phyloP scores from a whole-genome alignment of 2,329 filamentous ascomycete species.

The Scorias spongiosa region DNA sequence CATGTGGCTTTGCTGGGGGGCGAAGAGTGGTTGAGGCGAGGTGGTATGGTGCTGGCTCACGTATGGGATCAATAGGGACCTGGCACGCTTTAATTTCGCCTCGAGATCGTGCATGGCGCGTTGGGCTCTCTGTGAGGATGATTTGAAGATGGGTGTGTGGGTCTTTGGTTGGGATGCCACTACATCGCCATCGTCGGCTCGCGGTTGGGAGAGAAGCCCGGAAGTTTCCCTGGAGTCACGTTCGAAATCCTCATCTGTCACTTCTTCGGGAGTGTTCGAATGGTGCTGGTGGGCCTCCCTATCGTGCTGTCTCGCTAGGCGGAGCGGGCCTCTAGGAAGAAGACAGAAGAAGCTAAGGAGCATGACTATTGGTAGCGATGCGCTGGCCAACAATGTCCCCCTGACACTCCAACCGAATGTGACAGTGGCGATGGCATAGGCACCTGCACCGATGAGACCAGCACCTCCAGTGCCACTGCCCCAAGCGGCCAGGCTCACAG shows the following conservation, averaged over 20 bases:
- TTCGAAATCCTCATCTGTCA: constrained; percentile 10
- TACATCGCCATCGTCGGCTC: constrained; percentile 10
- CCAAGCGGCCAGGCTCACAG: constrained; percentile 77
- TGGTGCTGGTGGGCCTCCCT: not conserved
- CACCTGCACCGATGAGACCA: constrained; percentile 69
- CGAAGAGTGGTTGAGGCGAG: too few species aligned
- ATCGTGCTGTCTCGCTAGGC: constrained; percentile 19
- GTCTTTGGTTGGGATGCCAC: constrained; percentile 7
- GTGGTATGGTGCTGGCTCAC: not conserved
- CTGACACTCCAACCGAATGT: constrained; percentile 61
- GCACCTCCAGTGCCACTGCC: constrained; percentile 83
- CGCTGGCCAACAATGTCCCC: constrained; percentile 59
- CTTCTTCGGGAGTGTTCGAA: constrained; percentile 24
- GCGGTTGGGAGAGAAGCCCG: constrained; percentile 18
- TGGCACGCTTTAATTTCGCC: constrained; percentile 44
- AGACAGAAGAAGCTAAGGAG: constrained; percentile 72
- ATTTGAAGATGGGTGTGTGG: constrained; percentile 4
- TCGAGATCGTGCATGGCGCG: constrained; percentile 8
- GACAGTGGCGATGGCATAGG: constrained; percentile 77
- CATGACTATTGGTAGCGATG: constrained; percentile 69
- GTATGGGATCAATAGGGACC: constrained; percentile 56
- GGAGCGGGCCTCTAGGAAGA: constrained; percentile 53
- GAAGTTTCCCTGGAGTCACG: constrained; percentile 15
- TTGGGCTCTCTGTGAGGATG: not conserved
- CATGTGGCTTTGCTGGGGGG: too few species aligned